phyloP scores from a whole-genome alignment of 164 flowering plant species.

The Dillenia turbinata region DNA sequence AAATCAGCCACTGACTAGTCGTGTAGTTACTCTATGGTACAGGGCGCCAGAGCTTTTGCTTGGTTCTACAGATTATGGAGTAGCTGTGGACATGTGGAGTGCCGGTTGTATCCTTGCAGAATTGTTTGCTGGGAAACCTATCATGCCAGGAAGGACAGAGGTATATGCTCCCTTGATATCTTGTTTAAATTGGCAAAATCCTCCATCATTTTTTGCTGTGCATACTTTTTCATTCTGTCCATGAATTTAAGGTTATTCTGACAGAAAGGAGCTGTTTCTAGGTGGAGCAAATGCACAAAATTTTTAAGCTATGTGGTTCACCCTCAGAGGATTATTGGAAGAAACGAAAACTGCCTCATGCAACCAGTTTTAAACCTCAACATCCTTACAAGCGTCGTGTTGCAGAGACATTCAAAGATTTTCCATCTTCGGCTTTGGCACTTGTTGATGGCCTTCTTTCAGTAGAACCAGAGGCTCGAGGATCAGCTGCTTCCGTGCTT shows the following conservation, averaged over 20 bases:
- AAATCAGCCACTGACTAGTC: constrained; percentile 51
- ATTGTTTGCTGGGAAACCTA: constrained; percentile 52
- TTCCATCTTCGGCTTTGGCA: constrained; percentile 43
- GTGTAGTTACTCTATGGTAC: constrained; percentile 67
- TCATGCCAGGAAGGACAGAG: constrained; percentile 77
- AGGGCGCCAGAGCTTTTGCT: constrained; percentile 69
- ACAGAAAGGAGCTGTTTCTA: constrained; percentile 6
- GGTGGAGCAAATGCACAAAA: constrained; percentile 76
- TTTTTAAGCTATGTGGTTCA: constrained; percentile 69
- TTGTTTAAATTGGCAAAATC: neutral
- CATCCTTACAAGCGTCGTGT: constrained; percentile 41
- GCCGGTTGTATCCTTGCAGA: constrained; percentile 29
- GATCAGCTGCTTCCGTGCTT: constrained; percentile 30
- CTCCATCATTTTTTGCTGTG: neutral
- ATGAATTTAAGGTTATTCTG: too few relatives aligned
- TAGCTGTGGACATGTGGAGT: constrained; percentile 38
- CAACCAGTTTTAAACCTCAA: constrained; percentile 59
- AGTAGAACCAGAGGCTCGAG: constrained; percentile 40
- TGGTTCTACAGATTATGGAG: constrained; percentile 55
- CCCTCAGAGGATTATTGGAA: constrained; percentile 60
- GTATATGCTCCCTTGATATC: constrained; percentile 12
- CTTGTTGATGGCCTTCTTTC: constrained; percentile 44
- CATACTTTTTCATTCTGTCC: neutral
- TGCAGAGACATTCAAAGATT: constrained; percentile 40
- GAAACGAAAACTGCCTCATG: constrained; percentile 44